Conservation (phyloP, 306 rosid genomes). For the Potentilla sterilis region DNA sequence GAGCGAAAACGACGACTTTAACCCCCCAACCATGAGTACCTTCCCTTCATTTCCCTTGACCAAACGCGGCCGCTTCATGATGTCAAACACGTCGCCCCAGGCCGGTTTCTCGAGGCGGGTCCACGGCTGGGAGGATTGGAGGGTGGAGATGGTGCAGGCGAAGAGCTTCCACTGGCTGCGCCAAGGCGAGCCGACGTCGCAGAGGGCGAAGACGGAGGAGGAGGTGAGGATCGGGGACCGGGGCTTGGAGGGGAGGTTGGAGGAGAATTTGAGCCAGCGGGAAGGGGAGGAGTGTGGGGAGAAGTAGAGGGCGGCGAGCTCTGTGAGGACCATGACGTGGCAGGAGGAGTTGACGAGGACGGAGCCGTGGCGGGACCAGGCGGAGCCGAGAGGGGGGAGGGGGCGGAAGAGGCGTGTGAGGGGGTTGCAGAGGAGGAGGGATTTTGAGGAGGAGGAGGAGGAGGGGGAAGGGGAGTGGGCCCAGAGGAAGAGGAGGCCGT, state of each 20-base stretch:
- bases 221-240: slow-evolving; percentile 67
- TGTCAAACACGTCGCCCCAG: slow-evolving; percentile 92
- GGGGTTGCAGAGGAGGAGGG: slow-evolving; percentile 77
- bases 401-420: slow-evolving; percentile 61
- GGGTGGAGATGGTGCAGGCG: slow-evolving; percentile 37
- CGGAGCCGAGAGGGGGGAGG: slow-evolving; percentile 86
- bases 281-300: slow-evolving; percentile 32
- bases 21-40: slow-evolving; percentile 79
- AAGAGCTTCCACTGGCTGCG: slow-evolving; percentile 85
- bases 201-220: slow-evolving; percentile 67
- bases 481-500: slow-evolving; percentile 84
- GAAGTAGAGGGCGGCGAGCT: slow-evolving; percentile 77
- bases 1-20: slow-evolving; percentile 68
- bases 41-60: slow-evolving; percentile 53
- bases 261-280: slow-evolving; percentile 72
- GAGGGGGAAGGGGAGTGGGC: slow-evolving; percentile 45
- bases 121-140: slow-evolving; percentile 48
- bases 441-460: slow-evolving; percentile 39
- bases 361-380: slow-evolving; percentile 90
- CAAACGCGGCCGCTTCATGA: slow-evolving; percentile 71
- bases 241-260: slow-evolving; percentile 84
- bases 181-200: slow-evolving; percentile 95
- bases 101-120: slow-evolving; percentile 56
- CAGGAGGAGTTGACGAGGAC: slow-evolving; percentile 67
- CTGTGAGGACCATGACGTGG: slow-evolving; percentile 79